A percentile compares a stretch with the other conserved stretches of the same genome.
phyloP scores from a whole-genome alignment of 1,284 basidiomycete species.

The Rhizoctonia solani region DNA sequence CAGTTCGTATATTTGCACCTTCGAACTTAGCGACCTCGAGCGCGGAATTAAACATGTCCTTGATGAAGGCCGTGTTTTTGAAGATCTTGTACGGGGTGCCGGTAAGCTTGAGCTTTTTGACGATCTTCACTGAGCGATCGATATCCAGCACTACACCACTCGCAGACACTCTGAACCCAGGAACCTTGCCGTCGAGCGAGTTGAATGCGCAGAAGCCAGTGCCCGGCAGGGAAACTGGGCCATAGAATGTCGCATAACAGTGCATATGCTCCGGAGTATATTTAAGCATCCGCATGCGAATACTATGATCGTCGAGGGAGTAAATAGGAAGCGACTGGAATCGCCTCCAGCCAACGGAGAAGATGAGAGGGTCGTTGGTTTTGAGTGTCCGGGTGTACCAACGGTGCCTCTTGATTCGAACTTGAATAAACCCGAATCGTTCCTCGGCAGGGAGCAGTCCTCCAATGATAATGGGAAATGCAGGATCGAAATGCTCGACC shows the following conservation, averaged over 20 bases:
- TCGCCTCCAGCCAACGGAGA: constrained; percentile 94
- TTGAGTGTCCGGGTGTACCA: constrained; percentile 95
- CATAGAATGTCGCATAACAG: constrained; percentile 96
- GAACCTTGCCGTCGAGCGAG: constrained; percentile 65
- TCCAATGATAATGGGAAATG: constrained; percentile 89
- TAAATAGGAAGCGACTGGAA: constrained; percentile 97
- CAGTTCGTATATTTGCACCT: constrained; percentile 93
- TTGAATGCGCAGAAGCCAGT: constrained; percentile 99
- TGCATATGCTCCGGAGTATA: constrained; percentile 99
- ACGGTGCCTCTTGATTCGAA: constrained; percentile 93
- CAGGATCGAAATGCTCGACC: constrained; percentile 90
- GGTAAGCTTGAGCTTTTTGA: constrained; percentile 98
- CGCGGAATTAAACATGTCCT: constrained; percentile 93
- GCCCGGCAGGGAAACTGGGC: constrained; percentile 88
- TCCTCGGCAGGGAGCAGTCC: constrained; percentile 92
- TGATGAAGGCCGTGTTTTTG: constrained; percentile 99
- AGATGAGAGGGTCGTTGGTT: constrained; percentile 95
- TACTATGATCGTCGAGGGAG: constrained; percentile 94
- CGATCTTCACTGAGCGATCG: constrained; percentile 89
- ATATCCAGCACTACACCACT: constrained; percentile 95
- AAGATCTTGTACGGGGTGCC: constrained; percentile 95
- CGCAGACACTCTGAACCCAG: constrained; percentile 88
- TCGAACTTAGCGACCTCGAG: constrained; percentile 99
- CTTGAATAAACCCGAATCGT: constrained; percentile 91
- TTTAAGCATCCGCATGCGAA: constrained; percentile 98